Base-by-base conservation (phyloP, 2,329 filamentous ascomycete species). In the Stenocarpella maydis region DNA sequence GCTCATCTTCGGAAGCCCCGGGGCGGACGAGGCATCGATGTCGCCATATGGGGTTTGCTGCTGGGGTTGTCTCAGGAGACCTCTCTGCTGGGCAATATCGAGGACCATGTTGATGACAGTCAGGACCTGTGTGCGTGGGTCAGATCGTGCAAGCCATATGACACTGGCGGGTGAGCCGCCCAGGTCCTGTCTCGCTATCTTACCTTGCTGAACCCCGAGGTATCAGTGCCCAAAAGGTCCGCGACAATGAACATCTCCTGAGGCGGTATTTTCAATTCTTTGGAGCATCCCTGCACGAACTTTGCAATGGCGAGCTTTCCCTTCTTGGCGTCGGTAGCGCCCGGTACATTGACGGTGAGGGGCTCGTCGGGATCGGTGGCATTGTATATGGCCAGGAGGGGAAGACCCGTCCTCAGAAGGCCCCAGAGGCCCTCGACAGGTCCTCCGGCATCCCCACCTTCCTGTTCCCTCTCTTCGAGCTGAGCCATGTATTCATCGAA, bases 201-300 rank as follows among this genome's bases (percentile, higher is more conserved):
- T 78, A 94, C 93, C 88, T 98, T 98, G 74, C 98, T 94, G 78
- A 99, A 98, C 3, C 96, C 96, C 53, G 94, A 98, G 1, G 96
- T 99, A 80, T 98, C 97, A 75, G 95, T 94, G 66, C 94, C 93
- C 80, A 96, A 95, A 54, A 98, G 84, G 80, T 99, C 95, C 69
- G 90, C 92, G 75, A 99, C 92, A 75, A 97, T 92, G 80, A 98
- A 98, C 76, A 93, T 95, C 71, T 97, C 94, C 58, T 91, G 87
- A 5, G 93, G 85, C 2, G 92, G 88, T 65, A 98, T 92, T 68
- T 90, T 88, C 63, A 98, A 85, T 65, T 97, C 92, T 74, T 90
- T 90, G 77, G 97, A 86, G 79, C 95, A 98, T 28, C 93, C 94
- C 78, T 97, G 90, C 70, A 98, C 88, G 78, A 99, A 98, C 77